Base-by-base conservation (phyloP, 805 yeast species). In the Sporopachydermia lactativora region DNA sequence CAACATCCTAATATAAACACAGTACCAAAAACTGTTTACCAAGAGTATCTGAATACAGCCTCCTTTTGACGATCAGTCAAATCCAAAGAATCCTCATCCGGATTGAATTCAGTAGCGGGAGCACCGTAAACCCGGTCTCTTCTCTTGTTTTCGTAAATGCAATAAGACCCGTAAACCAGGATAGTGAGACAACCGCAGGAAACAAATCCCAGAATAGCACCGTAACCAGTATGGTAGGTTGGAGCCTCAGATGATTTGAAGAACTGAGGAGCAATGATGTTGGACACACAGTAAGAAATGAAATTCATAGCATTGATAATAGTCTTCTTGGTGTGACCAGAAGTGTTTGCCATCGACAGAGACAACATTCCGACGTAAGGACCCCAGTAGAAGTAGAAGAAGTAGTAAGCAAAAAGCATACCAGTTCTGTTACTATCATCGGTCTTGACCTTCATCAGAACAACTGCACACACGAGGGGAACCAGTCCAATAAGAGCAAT, bases 251-350 rank as follows among this genome's bases (percentile, higher is more conserved):
- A 43, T 0, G 55, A 53, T 36, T 55, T 52, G 48, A 71, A 71
- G 3, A 73, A 60, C 45, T 70, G 75, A 1, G 79, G 77, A 3
- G 80, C 80, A 39, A 64, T 56, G 38, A 71, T 55, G 49, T 73
- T 75, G 16, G 80, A 80, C 5, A 61, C 68, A 52, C 75, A 68
- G 54, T 65, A 72, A 3, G 68, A 70, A 39, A 73, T 50, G 35
- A 74, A 59, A 43, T 59, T 54, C 19, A 68, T 46, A 2, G 73
- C 68, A 49, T 63, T 70, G 2, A 61, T 65, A 2, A 69, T 60
- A 38, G 62, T 54, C 51, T 72, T 73, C 58, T 75, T 75, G 6
- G 81, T 73, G 49, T 66, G 69, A 5, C 81, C 81, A 4, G 72
- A 71, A 38, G 65, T 62, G 48, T 73, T 73, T 4, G 72, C 58